Evolutionary conservation across 768 basidiomycete species (phyloP).

Genomic region (Nidularia pulvinata): DNA sequence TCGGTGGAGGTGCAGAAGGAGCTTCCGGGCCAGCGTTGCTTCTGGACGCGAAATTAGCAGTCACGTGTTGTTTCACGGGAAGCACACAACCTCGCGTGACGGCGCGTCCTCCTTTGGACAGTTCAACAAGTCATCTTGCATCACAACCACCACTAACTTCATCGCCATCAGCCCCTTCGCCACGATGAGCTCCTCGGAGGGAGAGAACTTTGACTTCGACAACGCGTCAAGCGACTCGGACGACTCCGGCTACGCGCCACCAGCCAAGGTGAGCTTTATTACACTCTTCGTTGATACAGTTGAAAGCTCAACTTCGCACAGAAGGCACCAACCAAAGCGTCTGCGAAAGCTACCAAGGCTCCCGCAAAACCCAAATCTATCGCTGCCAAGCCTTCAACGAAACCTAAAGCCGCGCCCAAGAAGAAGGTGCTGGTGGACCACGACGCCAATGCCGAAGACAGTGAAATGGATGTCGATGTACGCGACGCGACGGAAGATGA

Average conservation of each 20-base stretch:
- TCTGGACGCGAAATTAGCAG: too few species aligned
- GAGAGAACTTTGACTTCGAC: constrained; percentile 66
- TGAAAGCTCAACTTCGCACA: neutral
- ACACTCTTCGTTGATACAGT: neutral
- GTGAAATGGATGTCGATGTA: constrained; percentile 38
- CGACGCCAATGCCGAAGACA: constrained; percentile 59
- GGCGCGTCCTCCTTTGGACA: too few species aligned
- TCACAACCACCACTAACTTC: too few species aligned
- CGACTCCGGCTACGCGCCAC: constrained; percentile 61
- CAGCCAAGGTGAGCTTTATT: constrained; percentile 50
- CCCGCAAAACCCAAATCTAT: constrained; percentile 39
- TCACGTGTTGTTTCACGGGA: too few species aligned
- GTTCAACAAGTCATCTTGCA: too few species aligned
- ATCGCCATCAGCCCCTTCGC: neutral
- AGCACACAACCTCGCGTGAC: too few species aligned
- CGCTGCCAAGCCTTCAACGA: constrained; percentile 39
- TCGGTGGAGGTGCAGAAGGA: too few species aligned
- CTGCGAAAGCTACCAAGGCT: constrained; percentile 36
- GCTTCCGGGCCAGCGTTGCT: too few species aligned
- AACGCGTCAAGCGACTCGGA: constrained; percentile 68
- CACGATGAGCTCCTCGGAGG: constrained; percentile 75
- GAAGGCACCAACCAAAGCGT: constrained; percentile 22
- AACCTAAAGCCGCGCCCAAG: constrained; percentile 47
- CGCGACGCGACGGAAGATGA: constrained; percentile 39
- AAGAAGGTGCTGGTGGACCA: constrained; percentile 73